Conservation (phyloP, 1,139 yeast species). For the Geotrichum restrictum region DNA sequence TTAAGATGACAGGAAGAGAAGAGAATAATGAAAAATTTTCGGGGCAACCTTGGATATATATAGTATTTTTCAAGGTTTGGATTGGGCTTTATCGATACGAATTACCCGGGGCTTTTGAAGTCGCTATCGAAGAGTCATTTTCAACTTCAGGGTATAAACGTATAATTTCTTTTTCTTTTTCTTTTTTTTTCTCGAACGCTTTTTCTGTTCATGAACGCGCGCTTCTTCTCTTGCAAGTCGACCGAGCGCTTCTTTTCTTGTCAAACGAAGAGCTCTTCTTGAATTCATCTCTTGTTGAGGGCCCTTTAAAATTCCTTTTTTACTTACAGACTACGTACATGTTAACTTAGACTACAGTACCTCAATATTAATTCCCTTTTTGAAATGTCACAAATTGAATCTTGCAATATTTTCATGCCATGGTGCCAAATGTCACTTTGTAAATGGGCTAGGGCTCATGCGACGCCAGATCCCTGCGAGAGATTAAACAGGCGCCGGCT, state of each 20-base stretch:
- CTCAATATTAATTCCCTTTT: no score
- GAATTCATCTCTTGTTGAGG: no score
- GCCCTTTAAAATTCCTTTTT: no score
- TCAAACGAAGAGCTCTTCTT: no score
- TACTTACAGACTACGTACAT: no score
- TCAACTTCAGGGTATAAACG: background rate
- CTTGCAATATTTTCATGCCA: no score
- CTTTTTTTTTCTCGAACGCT: constrained; percentile 3
- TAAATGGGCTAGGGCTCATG: background rate
- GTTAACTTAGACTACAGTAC: no score
- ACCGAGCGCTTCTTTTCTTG: no score
- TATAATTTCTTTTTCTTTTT: background rate
- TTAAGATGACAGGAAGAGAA: constrained; percentile 3
- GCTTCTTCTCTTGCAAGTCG: no score
- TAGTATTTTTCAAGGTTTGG: background rate
- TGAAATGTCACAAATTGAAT: no score
- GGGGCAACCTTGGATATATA: background rate
- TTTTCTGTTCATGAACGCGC: background rate
- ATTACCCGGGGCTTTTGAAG: constrained; percentile 5
- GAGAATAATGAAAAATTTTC: constrained; percentile 1
- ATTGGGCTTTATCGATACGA: constrained; percentile 2
- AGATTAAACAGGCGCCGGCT: background rate
- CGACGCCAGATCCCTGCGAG: background rate
- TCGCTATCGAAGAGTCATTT: background rate
- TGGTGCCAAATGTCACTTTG: background rate